phyloP scores from a whole-genome alignment of 169 alveolate species.

The Eimeria brunetti region DNA sequence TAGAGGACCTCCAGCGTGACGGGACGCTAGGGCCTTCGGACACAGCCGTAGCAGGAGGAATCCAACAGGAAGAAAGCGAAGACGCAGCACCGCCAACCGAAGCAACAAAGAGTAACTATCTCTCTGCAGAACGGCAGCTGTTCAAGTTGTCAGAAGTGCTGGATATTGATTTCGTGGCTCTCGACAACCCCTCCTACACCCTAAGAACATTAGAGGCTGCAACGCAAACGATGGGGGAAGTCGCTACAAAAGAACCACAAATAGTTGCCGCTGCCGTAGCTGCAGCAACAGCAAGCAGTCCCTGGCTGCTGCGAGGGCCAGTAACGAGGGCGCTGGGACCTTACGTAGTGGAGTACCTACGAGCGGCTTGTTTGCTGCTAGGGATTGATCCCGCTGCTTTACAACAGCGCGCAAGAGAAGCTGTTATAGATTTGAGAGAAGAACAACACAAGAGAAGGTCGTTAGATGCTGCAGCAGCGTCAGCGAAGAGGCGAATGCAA shows the following conservation, averaged over 20 bases:
- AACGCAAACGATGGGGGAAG: neutral
- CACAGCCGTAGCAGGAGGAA: neutral
- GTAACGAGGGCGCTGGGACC: constrained; percentile 29
- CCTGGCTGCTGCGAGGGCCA: constrained; percentile 44
- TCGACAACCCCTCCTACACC: constrained; percentile 10
- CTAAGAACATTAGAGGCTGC: neutral
- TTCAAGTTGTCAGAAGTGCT: constrained; percentile 17
- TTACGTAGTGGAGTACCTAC: constrained; percentile 26
- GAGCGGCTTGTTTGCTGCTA: constrained; percentile 52
- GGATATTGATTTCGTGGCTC: constrained; percentile 30
- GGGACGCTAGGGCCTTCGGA: neutral
- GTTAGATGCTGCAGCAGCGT: constrained; percentile 44
- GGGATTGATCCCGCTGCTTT: constrained; percentile 23
- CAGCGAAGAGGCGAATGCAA: constrained; percentile 53
- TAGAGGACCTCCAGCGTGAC: constrained; percentile 1
- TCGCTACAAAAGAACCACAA: neutral
- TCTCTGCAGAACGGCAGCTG: constrained; percentile 12
- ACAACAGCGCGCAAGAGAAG: constrained; percentile 39
- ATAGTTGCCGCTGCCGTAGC: constrained; percentile 2
- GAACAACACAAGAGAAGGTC: constrained; percentile 30
- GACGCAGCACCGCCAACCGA: neutral
- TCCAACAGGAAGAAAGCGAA: neutral
- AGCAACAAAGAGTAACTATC: constrained; percentile 3
- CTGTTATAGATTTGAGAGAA: constrained; percentile 38
- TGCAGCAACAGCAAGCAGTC: constrained; percentile 51